Conservation (phyloP, 148 eudicot species). For the Rhododendron vialii region DNA sequence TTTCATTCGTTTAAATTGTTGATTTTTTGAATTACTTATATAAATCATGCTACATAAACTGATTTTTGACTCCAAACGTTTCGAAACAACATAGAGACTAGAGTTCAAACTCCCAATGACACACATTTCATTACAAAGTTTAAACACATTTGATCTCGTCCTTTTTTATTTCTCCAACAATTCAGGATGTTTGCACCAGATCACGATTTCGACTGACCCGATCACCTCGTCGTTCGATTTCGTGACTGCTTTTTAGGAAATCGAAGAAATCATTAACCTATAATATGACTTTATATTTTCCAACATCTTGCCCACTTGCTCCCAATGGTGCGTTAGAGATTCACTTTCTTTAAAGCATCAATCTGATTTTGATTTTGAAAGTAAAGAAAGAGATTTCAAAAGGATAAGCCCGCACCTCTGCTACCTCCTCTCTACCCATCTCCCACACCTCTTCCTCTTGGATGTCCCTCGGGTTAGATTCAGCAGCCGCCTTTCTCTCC, state of each 20-base stretch:
- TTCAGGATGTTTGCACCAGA: background rate
- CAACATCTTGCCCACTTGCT: background rate
- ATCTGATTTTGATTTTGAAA: background rate
- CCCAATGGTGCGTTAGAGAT: background rate
- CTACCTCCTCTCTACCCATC: no score
- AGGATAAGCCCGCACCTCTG: background rate
- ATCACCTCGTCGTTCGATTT: background rate
- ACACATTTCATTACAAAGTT: background rate
- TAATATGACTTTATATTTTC: background rate
- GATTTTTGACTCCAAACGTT: background rate
- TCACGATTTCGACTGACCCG: background rate
- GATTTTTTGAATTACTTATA: no score
- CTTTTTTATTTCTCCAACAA: background rate
- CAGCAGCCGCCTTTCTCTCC: no score
- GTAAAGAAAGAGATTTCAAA: background rate
- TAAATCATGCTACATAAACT: no score
- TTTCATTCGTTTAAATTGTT: no score
- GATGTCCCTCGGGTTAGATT: no score
- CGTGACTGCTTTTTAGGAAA: background rate
- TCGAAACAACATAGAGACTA: background rate
- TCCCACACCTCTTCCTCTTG: no score
- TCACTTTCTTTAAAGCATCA: background rate
- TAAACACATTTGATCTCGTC: background rate
- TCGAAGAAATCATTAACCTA: background rate
- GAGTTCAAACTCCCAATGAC: background rate